A percentile compares a stretch with the other conserved stretches of the same genome.
Evolutionary conservation across 2,329 filamentous ascomycete species (phyloP).

Genomic region (Aspergillus nomiae): DNA sequence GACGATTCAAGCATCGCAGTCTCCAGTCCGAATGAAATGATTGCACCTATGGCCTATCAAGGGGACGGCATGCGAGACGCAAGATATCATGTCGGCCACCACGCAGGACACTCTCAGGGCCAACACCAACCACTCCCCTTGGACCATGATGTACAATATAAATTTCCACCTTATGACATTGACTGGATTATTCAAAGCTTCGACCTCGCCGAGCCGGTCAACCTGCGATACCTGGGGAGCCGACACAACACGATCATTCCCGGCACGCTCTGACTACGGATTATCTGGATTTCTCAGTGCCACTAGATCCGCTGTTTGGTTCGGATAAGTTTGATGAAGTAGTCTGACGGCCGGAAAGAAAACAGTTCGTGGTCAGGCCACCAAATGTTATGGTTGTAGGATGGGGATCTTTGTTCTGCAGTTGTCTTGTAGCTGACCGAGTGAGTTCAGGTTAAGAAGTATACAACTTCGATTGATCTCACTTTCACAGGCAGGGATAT

Average conservation of each 20-base stretch:
- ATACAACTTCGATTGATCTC: rapidly evolving
- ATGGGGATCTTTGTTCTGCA: no score
- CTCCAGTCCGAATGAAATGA: neutral
- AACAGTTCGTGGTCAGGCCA: no score
- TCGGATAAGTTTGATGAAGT: no score
- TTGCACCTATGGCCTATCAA: no score
- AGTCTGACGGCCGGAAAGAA: no score
- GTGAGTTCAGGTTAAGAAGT: no score
- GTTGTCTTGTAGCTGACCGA: no score
- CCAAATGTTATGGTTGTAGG: no score
- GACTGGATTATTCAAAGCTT: neutral
- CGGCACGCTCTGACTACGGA: neutral
- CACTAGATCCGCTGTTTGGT: neutral
- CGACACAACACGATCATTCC: neutral
- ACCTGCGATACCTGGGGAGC: neutral
- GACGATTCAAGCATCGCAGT: neutral
- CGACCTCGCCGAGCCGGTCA: neutral
- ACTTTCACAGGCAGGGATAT: no score
- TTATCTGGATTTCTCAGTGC: neutral
- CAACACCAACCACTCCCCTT: neutral
- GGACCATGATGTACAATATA: neutral
- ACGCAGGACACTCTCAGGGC: neutral
- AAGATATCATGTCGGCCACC: neutral
- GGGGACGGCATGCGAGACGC: neutral
- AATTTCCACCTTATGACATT: neutral